These are phyloP conservation scores for Eryngium alpinum DNA, from an alignment of 140 eudicot species.

Conservation along the genomic window DNA sequence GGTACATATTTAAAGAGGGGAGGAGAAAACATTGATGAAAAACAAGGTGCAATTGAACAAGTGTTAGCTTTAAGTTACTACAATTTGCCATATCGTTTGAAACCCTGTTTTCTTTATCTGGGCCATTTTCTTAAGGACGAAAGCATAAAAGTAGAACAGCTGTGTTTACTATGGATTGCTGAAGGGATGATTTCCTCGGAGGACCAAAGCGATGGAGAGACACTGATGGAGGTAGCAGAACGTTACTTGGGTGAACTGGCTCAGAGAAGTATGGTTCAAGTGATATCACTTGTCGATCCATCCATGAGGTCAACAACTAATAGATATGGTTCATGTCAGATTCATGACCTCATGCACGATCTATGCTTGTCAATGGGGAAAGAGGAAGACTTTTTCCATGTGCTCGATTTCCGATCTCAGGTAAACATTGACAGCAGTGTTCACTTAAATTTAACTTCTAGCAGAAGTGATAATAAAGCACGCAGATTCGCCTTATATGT, in stretches of 20 bases:
- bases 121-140: neutral
- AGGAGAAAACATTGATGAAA: neutral
- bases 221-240: neutral
- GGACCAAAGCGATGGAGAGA: neutral
- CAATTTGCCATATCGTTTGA: neutral
- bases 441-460: too few relatives aligned
- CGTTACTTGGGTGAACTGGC: neutral
- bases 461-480: neutral
- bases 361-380: neutral
- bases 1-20: slow-evolving; percentile 3
- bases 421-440: too few relatives aligned
- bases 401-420: neutral
- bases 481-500: neutral
- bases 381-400: neutral
- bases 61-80: neutral
- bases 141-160: neutral
- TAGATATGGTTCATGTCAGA: neutral
- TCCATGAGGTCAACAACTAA: neutral
- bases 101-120: neutral
- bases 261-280: neutral
- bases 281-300: neutral
- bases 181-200: neutral
- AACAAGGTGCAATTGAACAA: neutral
- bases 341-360: slow-evolving; percentile 18
- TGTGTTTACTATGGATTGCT: neutral